Conservation (phyloP, 2,329 filamentous ascomycete genomes). For the Ustilaginoidea virens region DNA sequence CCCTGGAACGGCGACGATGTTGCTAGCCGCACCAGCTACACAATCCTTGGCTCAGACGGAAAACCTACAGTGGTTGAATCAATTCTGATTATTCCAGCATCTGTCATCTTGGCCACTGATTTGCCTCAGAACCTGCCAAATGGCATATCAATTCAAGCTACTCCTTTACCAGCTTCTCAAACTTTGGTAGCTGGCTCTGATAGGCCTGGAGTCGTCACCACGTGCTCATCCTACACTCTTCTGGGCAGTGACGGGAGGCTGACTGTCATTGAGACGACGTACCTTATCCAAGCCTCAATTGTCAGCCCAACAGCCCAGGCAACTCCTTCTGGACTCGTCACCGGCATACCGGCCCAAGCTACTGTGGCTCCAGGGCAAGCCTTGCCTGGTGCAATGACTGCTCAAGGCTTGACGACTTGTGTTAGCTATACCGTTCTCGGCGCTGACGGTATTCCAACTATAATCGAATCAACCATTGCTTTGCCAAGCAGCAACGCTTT, state of each 20-base stretch:
- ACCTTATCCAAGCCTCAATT: constrained; percentile 8
- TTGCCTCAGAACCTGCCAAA: constrained; percentile 5
- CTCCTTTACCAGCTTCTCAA: constrained; percentile 2
- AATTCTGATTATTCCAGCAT: constrained; percentile 14
- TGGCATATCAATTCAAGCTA: constrained; percentile 4
- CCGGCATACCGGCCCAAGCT: constrained; percentile 10
- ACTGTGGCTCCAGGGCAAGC: constrained; percentile 5
- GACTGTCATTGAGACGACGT: constrained; percentile 14
- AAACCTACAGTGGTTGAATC: constrained; percentile 19
- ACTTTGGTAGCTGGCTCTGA: constrained; percentile 6
- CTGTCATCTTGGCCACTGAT: constrained; percentile 6
- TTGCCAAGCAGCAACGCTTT: constrained; percentile 10
- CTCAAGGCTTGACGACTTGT: constrained; percentile 13
- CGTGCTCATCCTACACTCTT: constrained; percentile 15
- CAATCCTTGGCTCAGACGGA: constrained; percentile 17
- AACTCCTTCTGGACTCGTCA: constrained; percentile 9
- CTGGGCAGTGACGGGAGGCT: constrained; percentile 13
- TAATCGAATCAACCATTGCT: constrained; percentile 16
- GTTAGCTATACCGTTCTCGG: constrained; percentile 15
- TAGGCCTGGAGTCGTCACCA: constrained; percentile 7
- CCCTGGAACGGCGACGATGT: constrained; percentile 4
- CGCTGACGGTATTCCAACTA: constrained; percentile 13
- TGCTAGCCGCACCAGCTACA: constrained; percentile 10
- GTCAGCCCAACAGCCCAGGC: constrained; percentile 3
- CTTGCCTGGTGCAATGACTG: constrained; percentile 1